Evolutionary conservation across 2,329 filamentous ascomycete species (phyloP), one percentile per base, ranked within the genome.

Genomic region (Xylariaceae sp.): DNA sequence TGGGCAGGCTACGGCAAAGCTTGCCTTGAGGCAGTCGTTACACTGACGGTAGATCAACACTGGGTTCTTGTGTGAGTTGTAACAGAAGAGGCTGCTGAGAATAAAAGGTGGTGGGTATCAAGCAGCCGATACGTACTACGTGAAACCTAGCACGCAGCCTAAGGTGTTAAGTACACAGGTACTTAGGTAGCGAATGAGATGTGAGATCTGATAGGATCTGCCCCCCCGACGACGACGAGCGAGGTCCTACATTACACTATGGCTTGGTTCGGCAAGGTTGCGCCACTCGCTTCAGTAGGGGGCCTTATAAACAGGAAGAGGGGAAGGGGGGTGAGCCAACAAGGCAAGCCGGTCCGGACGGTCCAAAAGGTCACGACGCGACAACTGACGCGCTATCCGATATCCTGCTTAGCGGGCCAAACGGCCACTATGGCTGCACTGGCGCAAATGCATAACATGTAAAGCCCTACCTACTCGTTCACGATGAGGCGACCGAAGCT

Each of bases 1-100:
- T 35, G 39, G 24, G 35, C 8, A 15, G 32, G n/a, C 30, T 27
- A 32, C 21, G 36, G 40, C 27, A 42, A 47, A 49, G 50, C 40
- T 49, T 57, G 45, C 49, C 49, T 45, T n/a, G 41, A 49, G 40
- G 36, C 49, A 32, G 27, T 49, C 20, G 55, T 51, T 52, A 52
- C 52, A 43, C 43, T 35, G 24, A 41, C 27, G 40, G 47, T 29
- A 52, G 46, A 52, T 58, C 35, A 37, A 40, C 40, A 30, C 42
- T 32, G 30, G 40, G 44, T 40, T 51, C 50, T n/a, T n/a, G n/a
- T 33, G 33, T 32, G 40, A 55, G 35, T n/a, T 33, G 51, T 52
- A 43, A 40, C 42, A 57, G 42, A 48, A 46, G 55, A 58, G 47
- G 51, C 48, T 58, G 51, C 49, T 33, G 26, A 4, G 26, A 24